Base-by-base conservation (phyloP, 352 stramenopile genomes). In the Phytopythium mirpurense region DNA sequence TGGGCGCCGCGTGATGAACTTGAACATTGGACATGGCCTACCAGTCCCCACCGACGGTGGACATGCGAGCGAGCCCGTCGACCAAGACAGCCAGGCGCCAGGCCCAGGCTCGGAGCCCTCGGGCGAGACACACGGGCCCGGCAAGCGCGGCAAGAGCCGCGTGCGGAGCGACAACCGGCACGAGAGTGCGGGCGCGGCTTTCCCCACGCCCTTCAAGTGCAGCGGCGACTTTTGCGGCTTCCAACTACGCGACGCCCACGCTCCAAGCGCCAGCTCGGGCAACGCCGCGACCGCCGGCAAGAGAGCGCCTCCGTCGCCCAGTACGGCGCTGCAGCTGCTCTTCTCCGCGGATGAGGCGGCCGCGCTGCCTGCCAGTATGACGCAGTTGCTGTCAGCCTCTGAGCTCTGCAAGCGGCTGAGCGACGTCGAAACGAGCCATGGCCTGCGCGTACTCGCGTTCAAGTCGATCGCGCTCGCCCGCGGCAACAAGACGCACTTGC, bases 161-260 rank as follows among this genome's bases (percentile, higher is more conserved):
- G 18, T 16, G 27, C 40, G 9, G 5, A 15, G 40, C 40, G 23
- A 27, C 18, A 26, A 1, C n/a, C n/a, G 19, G 16, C 18, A 18
- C 15, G 27, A 50, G 43, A 50, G 43, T n/a, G n/a, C n/a, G n/a
- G n/a, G n/a, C 11, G 24, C 27, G 27, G 0, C 43, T 8, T 88
- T 85, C 62, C 73, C 73, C 19, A 88, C 74, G 31, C 79, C 75
- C 4, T 93, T 89, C 68, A 85, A 87, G 55, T 90, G 83, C 67
- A 82, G 67, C 27, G 79, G 82, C 16, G 79, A 90, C 51, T 90
- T 90, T 49, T 90, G 79, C 58, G 64, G 67, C 44, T 82, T 88
- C 36, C 55, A 67, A 15, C 19, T 87, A 29, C 60, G 40, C 5
- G 51, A 23, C 37, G 18, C 46, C n/a, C 38, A 24, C n/a, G 29